Conservation (phyloP, 306 rosid genomes). For the Vigna hirtella region DNA sequence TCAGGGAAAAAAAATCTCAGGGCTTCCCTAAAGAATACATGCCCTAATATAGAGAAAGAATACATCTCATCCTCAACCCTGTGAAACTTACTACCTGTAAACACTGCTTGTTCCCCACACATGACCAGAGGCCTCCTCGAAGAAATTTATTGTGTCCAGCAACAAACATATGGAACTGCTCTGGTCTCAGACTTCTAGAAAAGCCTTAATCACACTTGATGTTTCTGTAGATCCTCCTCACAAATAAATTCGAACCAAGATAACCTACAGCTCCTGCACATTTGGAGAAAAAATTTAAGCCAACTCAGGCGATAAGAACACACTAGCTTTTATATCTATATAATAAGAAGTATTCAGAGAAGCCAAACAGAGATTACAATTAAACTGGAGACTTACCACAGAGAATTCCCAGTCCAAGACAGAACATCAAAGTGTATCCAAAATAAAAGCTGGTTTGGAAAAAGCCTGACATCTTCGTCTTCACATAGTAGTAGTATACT, state of each 20-base stretch:
- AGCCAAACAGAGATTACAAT: constrained; percentile 5
- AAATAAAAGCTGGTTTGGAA: constrained; percentile 99
- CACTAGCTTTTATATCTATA: neutral
- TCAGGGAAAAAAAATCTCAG: constrained; percentile 63
- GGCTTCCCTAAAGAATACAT: constrained; percentile 77
- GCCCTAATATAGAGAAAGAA: constrained; percentile 68
- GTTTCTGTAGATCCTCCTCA: constrained; percentile 99
- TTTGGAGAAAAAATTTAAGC: constrained; percentile 33
- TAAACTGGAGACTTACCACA: constrained; percentile 74
- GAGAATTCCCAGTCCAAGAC: constrained; percentile 97
- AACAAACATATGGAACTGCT: constrained; percentile 54
- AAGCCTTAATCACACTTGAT: constrained; percentile 91
- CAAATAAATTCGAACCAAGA: constrained; percentile 94
- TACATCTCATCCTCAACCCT: constrained; percentile 65
- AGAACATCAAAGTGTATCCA: constrained; percentile 98
- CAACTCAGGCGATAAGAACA: constrained; percentile 9
- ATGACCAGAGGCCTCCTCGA: constrained; percentile 61
- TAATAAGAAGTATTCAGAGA: neutral
- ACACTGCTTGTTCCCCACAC: constrained; percentile 51
- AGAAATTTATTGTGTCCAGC: constrained; percentile 43
- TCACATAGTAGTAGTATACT: constrained; percentile 89
- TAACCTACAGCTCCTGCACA: constrained; percentile 95
- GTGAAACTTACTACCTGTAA: constrained; percentile 54
- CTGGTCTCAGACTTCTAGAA: constrained; percentile 47
- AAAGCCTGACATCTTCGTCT: constrained; percentile 99